phyloP scores from a whole-genome alignment of 2,329 filamentous ascomycete genomes.

The Claviceps paspali region DNA sequence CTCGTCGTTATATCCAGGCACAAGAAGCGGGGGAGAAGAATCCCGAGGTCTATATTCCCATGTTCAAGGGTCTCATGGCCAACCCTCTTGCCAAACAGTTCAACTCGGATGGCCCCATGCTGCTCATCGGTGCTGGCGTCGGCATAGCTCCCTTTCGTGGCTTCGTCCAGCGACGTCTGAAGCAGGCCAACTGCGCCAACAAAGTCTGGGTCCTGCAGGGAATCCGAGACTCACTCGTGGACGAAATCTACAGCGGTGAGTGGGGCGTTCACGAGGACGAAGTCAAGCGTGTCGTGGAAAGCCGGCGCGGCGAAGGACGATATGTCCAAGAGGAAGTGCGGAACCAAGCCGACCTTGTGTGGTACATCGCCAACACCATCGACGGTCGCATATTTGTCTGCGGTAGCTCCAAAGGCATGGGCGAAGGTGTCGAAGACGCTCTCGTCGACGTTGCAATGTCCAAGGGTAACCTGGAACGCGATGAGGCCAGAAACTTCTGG shows the following conservation, averaged over 20 bases:
- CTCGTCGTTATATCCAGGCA: constrained; percentile 53
- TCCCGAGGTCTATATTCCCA: constrained; percentile 63
- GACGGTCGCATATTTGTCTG: constrained; percentile 95
- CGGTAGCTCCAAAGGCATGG: constrained; percentile 91
- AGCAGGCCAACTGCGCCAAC: constrained; percentile 91
- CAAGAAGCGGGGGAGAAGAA: constrained; percentile 42
- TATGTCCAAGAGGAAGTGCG: constrained; percentile 95
- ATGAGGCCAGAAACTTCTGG: constrained; percentile 83
- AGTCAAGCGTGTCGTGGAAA: constrained; percentile 70
- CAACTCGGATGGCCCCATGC: constrained; percentile 87
- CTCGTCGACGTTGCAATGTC: constrained; percentile 82
- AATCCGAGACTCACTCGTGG: constrained; percentile 81
- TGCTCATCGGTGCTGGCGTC: constrained; percentile 90
- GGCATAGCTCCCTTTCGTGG: constrained; percentile 95
- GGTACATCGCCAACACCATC: constrained; percentile 93
- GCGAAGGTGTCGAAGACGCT: constrained; percentile 82
- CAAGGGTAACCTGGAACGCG: constrained; percentile 71
- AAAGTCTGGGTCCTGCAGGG: constrained; percentile 96
- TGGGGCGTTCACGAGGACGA: constrained; percentile 87
- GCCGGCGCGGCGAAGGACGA: constrained; percentile 58
- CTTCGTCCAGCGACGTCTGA: constrained; percentile 85
- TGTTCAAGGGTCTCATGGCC: constrained; percentile 97
- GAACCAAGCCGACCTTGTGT: constrained; percentile 87
- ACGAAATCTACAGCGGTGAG: constrained; percentile 93
- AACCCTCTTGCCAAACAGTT: constrained; percentile 91